Evolutionary conservation across 2,329 filamentous ascomycete species (phyloP), one percentile per base, ranked within the genome.

Genomic region (Teratosphaeria nubilosa): DNA sequence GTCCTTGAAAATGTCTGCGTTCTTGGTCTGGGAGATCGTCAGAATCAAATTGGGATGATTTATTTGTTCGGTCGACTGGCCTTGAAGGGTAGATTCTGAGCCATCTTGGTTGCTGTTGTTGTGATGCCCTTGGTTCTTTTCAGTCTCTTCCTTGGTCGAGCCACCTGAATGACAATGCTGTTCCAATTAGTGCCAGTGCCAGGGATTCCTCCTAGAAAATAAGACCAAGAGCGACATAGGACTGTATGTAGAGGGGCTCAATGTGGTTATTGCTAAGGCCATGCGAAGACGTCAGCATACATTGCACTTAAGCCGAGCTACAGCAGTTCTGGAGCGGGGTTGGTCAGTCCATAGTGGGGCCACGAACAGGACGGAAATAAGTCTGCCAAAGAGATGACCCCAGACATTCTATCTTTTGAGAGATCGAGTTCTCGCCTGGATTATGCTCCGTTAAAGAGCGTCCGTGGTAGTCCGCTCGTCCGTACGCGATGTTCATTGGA

Each of bases 1-100:
- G 56, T 80, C 77, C 55, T 77, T 77, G 66, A 83, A 79, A n/a
- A 83, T 66, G 25, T 78, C 76, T 11, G 78, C 74, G 60, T 80
- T 77, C 67, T 80, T 80, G 61, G 83, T 74, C 76, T 82, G 51
- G 5, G 20, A 30, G 53, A 14, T 31, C 24, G 45, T 56, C 41
- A 48, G 10, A 20, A 22, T n/a, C 7, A 5, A 20, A 11, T 10
- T 22, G n/a, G 5, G 20, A 48, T n/a, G n/a, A 48, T 22, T 6
- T 20, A 10, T 48, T 16, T 22, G 11, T 22, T 53, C 51, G 14
- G 51, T 14, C 20, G 30, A 25, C 56, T 53, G 60, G 77, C 76
- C 70, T 77, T 75, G 69, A 78, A 78, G 1, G 76, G 76, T 25
- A 78, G 67, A 56, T 69, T 66, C 31, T 65, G 63, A 56, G 70